Percentiles rank a stretch among this genome's conserved stretches.
Evolutionary conservation across 2,329 filamentous ascomycete genomes (phyloP).

Genomic region (Sporothrix humicola): DNA sequence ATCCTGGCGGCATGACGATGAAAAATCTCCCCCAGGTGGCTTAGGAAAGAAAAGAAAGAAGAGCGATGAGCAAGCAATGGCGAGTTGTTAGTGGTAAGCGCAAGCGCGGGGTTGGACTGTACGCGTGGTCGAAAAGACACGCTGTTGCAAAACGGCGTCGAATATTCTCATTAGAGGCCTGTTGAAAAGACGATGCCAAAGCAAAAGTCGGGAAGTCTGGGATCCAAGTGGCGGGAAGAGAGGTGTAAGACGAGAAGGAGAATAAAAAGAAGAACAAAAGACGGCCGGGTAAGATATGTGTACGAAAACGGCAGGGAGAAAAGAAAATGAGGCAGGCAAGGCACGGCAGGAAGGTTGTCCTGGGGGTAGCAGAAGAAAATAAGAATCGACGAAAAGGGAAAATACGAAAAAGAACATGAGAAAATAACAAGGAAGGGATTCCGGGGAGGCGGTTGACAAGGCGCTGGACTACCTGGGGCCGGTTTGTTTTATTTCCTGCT

Average conservation of each 20-base stretch:
- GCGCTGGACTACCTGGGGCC: not conserved
- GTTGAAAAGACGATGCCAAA: not conserved
- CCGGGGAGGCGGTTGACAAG: constrained; percentile 11
- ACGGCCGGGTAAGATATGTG: not conserved
- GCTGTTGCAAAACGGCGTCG: not conserved
- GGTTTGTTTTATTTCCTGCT: constrained; percentile 13
- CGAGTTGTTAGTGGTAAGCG: constrained; percentile 11
- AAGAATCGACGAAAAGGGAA: not conserved
- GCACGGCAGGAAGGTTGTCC: not conserved
- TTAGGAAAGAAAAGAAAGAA: not conserved
- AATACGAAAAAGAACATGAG: not conserved
- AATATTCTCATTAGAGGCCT: not conserved
- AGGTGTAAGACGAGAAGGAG: not conserved
- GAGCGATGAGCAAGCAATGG: not conserved
- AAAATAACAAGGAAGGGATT: constrained; percentile 1
- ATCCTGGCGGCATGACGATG: constrained; percentile 26
- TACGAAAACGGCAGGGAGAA: not conserved
- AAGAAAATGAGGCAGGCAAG: not conserved
- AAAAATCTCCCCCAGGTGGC: constrained; percentile 8
- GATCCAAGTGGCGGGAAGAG: not conserved
- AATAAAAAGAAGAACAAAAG: not conserved
- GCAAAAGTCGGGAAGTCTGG: constrained; percentile 4
- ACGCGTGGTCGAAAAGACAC: not conserved
- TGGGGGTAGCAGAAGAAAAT: not conserved
- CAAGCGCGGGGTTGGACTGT: constrained; percentile 6